Evolutionary conservation across 73 alveolate genomes (phyloP), one percentile per base, ranked within the genome.

Genomic region (Durusdinium trenchii): DNA sequence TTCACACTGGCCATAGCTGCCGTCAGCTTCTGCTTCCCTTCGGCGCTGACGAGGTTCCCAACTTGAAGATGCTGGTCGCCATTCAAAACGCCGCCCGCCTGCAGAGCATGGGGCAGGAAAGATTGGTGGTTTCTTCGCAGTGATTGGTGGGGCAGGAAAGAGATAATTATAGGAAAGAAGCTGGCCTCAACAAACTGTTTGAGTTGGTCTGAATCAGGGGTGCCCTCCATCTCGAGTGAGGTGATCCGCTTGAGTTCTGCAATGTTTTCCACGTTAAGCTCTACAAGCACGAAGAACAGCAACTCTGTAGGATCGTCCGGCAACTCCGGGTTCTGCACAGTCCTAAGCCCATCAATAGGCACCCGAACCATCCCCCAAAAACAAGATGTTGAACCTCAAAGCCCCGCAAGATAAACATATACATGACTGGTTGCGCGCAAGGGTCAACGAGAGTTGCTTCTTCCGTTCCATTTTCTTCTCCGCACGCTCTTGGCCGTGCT

Each of bases 31-130:
- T 81, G 16, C 91, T 47, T 81, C 46, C 91, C 91, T 30, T 36
- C 3, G 35, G 50, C 69, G 7, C 91, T 67, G 9, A 48, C 16
- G 50, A 81, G 91, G 32, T 47, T 67, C 10, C 35, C 36, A 9
- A 81, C 28, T 6, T 62, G 50, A 1, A 47, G 35, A 16, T 81
- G 91, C 62, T 48, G 42, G 69, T 81, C 50, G n/a, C 71, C 71
- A 48, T 81, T 67, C 69, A 47, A 48, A 67, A 62, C 46, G 47
- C 91, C 91, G 2, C 91, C 91, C 28, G 91, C 91, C 91, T 81
- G 81, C 45, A 20, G 43, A 42, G 45, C n/a, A 18, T 14, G 38
- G 38, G 38, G 30, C 32, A 32, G 42, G 20, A 20, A 20, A 9
- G 20, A 20, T 9, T 9, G 20, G 9, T 20, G 64, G 64, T 9